Percentiles rank a stretch among this genome's conserved stretches.
These are phyloP conservation scores for Clonostachys sp. DNA, from an alignment of 2,329 filamentous ascomycete genomes.

Conservation along the genomic window DNA sequence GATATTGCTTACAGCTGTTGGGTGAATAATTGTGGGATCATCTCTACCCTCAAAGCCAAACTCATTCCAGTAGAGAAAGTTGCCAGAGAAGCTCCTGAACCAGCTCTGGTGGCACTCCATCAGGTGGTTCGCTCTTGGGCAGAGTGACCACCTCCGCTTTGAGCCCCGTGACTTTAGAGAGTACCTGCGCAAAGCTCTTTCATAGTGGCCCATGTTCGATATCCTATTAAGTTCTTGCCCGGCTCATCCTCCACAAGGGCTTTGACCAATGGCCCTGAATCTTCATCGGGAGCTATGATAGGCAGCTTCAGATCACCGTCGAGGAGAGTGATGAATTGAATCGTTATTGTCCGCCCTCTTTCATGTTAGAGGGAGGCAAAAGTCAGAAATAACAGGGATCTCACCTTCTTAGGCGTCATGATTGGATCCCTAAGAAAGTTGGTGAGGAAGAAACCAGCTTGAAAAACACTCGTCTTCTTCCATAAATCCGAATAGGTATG, in stretches of 20 bases:
- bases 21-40: conserved; percentile 5
- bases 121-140: conserved; percentile 1
- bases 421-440: neutral
- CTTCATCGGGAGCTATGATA: conserved; percentile 14
- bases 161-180: neutral
- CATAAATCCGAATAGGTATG: conserved; percentile 6
- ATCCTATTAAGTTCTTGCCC: neutral
- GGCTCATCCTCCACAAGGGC: neutral
- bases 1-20: conserved; percentile 6
- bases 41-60: conserved; percentile 9
- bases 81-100: conserved; percentile 4
- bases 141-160: neutral
- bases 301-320: conserved; percentile 9
- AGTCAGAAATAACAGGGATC: neutral
- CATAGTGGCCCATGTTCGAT: neutral
- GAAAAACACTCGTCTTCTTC: neutral
- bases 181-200: neutral
- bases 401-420: neutral
- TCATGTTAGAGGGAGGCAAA: neutral
- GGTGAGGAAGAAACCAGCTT: neutral
- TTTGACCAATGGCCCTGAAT: conserved; percentile 7
- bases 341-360: conserved; percentile 9
- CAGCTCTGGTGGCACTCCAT: conserved; percentile 2
- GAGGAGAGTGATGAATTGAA: conserved; percentile 9
- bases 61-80: conserved; percentile 5